Base-by-base conservation (phyloP, 768 basidiomycete species). In the Kwoniella bestiolae region DNA sequence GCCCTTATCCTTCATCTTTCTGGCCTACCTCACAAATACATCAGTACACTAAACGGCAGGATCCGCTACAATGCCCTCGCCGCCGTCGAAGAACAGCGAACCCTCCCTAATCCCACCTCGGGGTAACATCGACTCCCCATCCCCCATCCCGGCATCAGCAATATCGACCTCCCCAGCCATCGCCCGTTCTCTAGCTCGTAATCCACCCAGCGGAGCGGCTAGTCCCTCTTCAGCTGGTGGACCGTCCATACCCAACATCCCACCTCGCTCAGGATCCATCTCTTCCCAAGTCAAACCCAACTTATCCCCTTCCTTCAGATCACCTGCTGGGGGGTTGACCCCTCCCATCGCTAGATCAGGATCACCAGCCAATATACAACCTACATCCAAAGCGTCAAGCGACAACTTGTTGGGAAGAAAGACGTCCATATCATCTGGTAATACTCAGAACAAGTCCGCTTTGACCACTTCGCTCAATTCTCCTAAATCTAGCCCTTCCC, bases 211-310 rank as follows among this genome's bases (percentile, higher is more conserved):
- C 3, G 41, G 32, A 16, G 21, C n/a, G 14, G 18, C 31, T 38
- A 57, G 35, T 28, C 44, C 56, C 26, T 44, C 41, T 18, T 34
- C 56, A 4, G 16, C 56, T 29, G 34, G 41, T 57, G 56, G 35
- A 29, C 62, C 62, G 3, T 29, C 55, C 16, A 56, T 63, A 46
- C 72, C 72, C 34, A 74, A 74, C 41, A 74, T 74, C 50, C 72
- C 72, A 32, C 72, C 67, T 34, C 29, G 72, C 47, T 57, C 49
- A 3, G 46, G 58, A n/a, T 62, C 63, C 16, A 56, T 59, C 49
- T 66, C 68, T 8, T 46, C 49, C 14, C 29, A 26, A 6, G 29
- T 44, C 18, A 50, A 53, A 21, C 63, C 44, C 31, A 35, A 31
- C 11, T 28, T 65, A 12, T 56, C 51, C 5, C 32, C 60, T 38